A percentile compares a stretch with the other conserved stretches of the same genome.
These are phyloP conservation scores for Viridothelium virens DNA, from an alignment of 495 filamentous ascomycete species.

Conservation along the genomic window DNA sequence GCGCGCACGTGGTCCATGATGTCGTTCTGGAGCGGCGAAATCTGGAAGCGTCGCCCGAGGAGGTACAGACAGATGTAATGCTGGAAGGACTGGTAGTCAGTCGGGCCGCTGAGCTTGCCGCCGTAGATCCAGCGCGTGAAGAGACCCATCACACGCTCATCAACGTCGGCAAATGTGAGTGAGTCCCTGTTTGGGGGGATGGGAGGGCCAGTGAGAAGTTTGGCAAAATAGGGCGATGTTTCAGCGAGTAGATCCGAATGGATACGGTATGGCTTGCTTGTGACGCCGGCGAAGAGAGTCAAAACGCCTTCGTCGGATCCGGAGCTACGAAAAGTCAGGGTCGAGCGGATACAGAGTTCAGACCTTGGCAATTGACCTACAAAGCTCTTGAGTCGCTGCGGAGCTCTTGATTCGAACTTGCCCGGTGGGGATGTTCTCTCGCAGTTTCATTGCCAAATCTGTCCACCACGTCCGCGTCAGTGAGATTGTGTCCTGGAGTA, in stretches of 20 bases:
- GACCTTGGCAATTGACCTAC: not conserved
- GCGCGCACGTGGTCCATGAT: slow-evolving; percentile 28
- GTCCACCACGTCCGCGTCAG: not conserved
- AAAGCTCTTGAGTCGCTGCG: not conserved
- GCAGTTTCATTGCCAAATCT: slow-evolving; percentile 5
- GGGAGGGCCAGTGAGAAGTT: slow-evolving; percentile 13
- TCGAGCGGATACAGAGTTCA: not conserved
- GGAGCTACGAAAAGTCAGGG: not conserved
- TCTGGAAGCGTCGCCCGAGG: slow-evolving; percentile 20
- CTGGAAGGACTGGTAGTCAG: slow-evolving; percentile 26
- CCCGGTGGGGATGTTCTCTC: slow-evolving; percentile 1
- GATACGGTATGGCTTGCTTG: slow-evolving; percentile 19
- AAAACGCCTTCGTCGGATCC: not conserved
- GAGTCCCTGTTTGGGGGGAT: slow-evolving; percentile 17
- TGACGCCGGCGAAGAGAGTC: not conserved
- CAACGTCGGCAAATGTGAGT: slow-evolving; percentile 25
- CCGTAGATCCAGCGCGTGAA: slow-evolving; percentile 24
- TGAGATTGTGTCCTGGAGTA: not conserved
- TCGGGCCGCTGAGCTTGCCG: slow-evolving; percentile 21
- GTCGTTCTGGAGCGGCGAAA: slow-evolving; percentile 23
- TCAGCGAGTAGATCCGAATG: slow-evolving; percentile 18
- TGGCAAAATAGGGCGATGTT: slow-evolving; percentile 25
- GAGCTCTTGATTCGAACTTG: slow-evolving; percentile 1
- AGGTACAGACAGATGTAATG: slow-evolving; percentile 31
- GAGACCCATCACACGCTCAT: slow-evolving; percentile 25